These are phyloP conservation scores for Cutaneotrichosporon dermatis DNA, from an alignment of 1,284 basidiomycete genomes.

Conservation along the genomic window DNA sequence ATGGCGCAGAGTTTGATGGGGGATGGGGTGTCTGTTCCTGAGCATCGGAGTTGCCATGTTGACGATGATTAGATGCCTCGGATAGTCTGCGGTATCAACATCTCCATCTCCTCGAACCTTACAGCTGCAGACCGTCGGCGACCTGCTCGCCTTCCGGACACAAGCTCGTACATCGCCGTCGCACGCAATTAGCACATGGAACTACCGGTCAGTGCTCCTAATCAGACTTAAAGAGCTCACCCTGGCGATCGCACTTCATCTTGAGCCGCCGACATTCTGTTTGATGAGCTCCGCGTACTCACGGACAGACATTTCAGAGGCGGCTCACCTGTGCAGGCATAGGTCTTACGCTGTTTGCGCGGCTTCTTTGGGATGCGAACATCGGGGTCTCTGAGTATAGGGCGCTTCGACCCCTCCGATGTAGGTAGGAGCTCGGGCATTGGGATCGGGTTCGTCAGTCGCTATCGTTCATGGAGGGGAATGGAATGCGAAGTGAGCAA, in stretches of 20 bases:
- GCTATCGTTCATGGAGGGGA: no score
- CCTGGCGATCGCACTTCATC: constrained; percentile 3
- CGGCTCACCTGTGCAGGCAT: not conserved
- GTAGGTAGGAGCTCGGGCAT: no score
- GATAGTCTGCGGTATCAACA: not conserved
- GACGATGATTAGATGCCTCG: not conserved
- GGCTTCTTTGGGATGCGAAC: not conserved
- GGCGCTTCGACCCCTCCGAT: no score
- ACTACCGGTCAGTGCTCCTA: not conserved
- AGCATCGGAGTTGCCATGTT: not conserved
- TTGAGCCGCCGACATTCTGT: constrained; percentile 1
- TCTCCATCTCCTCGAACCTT: not conserved
- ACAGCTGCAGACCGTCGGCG: not conserved
- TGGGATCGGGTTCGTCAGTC: no score
- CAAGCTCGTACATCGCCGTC: not conserved
- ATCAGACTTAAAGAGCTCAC: not conserved
- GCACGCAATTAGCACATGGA: not conserved
- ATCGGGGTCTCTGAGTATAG: no score
- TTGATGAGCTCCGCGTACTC: no score
- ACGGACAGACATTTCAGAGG: no score
- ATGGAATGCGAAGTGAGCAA: no score
- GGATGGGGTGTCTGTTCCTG: no score
- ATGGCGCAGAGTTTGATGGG: no score
- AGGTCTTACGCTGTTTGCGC: not conserved
- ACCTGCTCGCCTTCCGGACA: not conserved